Evolutionary conservation across 352 stramenopile species (phyloP).

Genomic region (Globisporangium spinosum): DNA sequence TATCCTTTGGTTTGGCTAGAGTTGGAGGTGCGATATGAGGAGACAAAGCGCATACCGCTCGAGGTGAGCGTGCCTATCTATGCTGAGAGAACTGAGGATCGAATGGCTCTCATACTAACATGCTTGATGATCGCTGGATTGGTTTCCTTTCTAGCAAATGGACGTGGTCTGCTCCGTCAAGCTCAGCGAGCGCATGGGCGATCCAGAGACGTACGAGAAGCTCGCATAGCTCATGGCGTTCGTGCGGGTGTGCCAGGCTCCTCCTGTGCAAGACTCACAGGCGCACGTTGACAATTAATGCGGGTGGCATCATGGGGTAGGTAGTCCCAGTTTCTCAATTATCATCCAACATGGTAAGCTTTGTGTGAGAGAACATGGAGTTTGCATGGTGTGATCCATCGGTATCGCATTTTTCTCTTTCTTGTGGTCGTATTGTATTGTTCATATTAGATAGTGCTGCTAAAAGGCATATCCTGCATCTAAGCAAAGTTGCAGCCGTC

Average conservation of each 20-base stretch:
- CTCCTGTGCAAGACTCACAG: background rate
- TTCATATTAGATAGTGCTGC: background rate
- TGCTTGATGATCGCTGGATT: no score
- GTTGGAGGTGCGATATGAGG: slow-evolving; percentile 47
- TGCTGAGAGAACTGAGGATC: no score
- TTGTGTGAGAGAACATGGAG: background rate
- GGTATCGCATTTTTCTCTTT: background rate
- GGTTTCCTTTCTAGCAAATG: slow-evolving; percentile 26
- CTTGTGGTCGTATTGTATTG: background rate
- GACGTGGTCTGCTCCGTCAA: slow-evolving; percentile 50
- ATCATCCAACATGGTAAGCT: background rate
- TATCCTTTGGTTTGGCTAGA: slow-evolving; percentile 19
- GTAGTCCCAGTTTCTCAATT: background rate
- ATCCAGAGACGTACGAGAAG: slow-evolving; percentile 55
- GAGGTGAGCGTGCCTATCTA: slow-evolving; percentile 23
- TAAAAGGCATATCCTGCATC: no score
- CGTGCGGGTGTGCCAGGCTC: slow-evolving; percentile 10
- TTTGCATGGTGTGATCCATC: background rate
- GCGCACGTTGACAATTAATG: background rate
- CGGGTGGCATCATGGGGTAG: background rate
- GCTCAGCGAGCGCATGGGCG: slow-evolving; percentile 37
- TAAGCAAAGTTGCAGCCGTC: slow-evolving; percentile 13
- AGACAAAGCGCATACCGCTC: slow-evolving; percentile 51
- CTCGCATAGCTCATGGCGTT: slow-evolving; percentile 47
- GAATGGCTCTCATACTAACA: no score